Base-by-base conservation (phyloP, 2,329 filamentous ascomycete species). In the Cladosporium sphaerospermum region DNA sequence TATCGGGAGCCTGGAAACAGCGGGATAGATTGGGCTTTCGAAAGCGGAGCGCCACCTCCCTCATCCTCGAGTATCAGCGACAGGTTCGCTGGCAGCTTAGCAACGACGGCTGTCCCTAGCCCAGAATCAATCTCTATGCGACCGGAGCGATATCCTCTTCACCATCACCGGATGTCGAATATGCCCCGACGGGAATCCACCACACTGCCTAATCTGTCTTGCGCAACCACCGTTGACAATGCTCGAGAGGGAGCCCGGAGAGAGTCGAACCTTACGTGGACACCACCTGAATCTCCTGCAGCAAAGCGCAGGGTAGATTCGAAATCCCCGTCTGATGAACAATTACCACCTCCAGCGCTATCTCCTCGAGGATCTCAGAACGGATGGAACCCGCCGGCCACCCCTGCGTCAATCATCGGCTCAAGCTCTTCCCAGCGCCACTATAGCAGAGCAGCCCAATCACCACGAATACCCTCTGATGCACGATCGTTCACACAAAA, bases 131-230 rank as follows among this genome's bases (percentile, higher is more conserved):
- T 14, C 16, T 13, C 16, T 3, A 13, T n/a, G 8, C 1, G 36
- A 39, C n/a, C 36, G 8, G 11, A 39, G 16, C n/a, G 36, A 8
- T 11, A 39, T 13, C 8, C n/a, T n/a, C 23, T 28, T 28, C 23
- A 28, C 43, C 31, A 13, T 41, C 51, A 33, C 42, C 47, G 37
- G 42, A 44, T 36, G 36, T 52, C 42, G 9, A 55, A 33, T 47
- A 46, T 23, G 23, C 52, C 13, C 55, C 58, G 16, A 53, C 56
- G 62, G 13, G 64, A 65, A 36, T 65, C 64, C 4, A 55, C 57
- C 3, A 65, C 64, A 6, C 47, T 65, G 28, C 63, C 63, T 3
- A 54, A 41, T 32, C 54, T 62, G 4, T 57, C 60, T 40, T 48
- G 45, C 16, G 52, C 57, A 18, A 45, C 59, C 13, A 50, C 57